Base-by-base conservation (phyloP, 2,329 filamentous ascomycete genomes). In the Thermothelomyces thermophilus region DNA sequence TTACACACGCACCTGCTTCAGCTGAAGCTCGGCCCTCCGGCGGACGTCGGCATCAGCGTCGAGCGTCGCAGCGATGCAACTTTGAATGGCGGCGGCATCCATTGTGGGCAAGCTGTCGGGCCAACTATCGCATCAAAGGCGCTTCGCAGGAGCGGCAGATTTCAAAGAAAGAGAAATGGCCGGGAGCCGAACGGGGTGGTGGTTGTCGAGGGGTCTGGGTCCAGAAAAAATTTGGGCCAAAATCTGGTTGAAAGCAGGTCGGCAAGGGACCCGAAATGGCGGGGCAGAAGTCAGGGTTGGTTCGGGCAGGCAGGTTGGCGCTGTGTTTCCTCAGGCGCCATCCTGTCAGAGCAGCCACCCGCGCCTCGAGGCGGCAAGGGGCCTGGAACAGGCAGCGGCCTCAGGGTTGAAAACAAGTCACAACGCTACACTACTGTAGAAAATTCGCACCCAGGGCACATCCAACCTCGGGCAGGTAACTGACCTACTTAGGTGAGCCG, bases 41-140 rank as follows among this genome's bases (percentile, higher is more conserved):
- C 87, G 80, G 67, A 80, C 80, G 65, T 89, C 85, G 64, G 84
- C 79, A 70, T 89, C 84, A 60, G 83, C 69, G 65, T 84, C 82
- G 68, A 90, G 81, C 60, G 85, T 90, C 65, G 84, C 82, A 67
- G 82, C 77, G 65, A 91, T 84, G 73, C 86, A 83, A 74, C 79
- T 82, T 73, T 86, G 80, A 69, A 91, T 76, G 67, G 79, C 80
- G 68, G 79, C 75, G 69, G 80, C 80, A 76, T 90, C 86, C 86
- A 90, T 90, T 68, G 64, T 71, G 61, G 57, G 47, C 51, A 43
- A 51, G 41, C 46, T 55, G 48, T 55, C 50, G 46, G 50, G 44
- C 54, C 50, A 53, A 52, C 47, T 53, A 49, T 58, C 49, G 56
- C 58, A 60, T 62, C 56, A 52, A 57, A 59, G 46, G 49, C 46